Evolutionary conservation across 805 yeast species (phyloP), one percentile per base, ranked within the genome.

Genomic region (Kazachstania martiniae): DNA sequence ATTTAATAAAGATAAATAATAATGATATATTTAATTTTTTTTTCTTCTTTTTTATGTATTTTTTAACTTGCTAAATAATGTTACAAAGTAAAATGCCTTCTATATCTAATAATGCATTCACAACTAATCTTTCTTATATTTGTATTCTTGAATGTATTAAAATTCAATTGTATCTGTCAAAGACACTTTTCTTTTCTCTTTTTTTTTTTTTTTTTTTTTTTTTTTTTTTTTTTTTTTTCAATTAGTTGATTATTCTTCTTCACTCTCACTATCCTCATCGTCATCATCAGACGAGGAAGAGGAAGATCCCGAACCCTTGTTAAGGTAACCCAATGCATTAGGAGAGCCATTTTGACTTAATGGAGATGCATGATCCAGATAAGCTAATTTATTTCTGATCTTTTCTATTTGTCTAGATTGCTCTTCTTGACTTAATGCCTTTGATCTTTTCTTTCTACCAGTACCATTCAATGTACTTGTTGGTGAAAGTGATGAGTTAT

Each of bases 331-430:
- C 13, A 34, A 25, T 28, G 28, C 62, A 42, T 62, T 55, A 36
- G 67, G 66, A 39, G 68, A 59, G 12, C 53, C 56, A 27, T 49
- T 51, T 29, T 52, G 50, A 37, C 56, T 52, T 53, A 67, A 66
- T 33, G 68, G 68, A 37, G 68, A 62, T 39, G 70, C 72, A 25
- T 60, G 63, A 37, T 79, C 81, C 44, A 79, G 66, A 46, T 82
- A 77, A 42, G 82, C 85, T 46, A 89, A 64, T 58, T 85, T 77
- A 56, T 73, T 72, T 56, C 75, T 79, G 50, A 82, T 65, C 45
- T 69, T 71, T 49, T 76, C 86, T 44, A 82, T 77, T 59, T 78
- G 79, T 41, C 67, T 65, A 29, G 64, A 62, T 49, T 74, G 79
- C 49, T 79, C 82, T 43, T 72, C 81, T 50, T 78, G 83, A 34